Percentiles rank a stretch among this genome's conserved stretches.
These are phyloP conservation scores for Gastrodia elata DNA, from an alignment of 106 monocot species.

Conservation along the genomic window DNA sequence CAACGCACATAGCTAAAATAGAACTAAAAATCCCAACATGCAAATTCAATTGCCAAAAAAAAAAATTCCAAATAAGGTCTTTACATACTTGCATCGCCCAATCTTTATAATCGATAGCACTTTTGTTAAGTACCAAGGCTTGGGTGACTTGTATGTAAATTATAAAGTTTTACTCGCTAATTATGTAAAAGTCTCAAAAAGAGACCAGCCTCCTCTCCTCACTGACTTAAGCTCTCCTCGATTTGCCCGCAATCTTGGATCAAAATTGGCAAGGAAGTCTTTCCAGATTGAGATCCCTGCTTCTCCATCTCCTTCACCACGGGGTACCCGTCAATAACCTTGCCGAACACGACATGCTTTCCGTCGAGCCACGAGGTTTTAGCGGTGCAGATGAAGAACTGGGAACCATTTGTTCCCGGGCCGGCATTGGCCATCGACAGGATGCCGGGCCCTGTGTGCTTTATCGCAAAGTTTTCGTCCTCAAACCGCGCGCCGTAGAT, in stretches of 20 bases:
- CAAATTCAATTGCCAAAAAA: too few relatives aligned
- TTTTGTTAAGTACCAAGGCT: too few relatives aligned
- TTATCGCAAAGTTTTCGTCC: conserved; percentile 75
- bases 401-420: conserved; percentile 61
- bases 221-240: conserved; percentile 18
- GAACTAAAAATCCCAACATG: too few relatives aligned
- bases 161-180: too few relatives aligned
- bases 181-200: too few relatives aligned
- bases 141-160: too few relatives aligned
- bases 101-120: too few relatives aligned
- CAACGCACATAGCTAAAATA: too few relatives aligned
- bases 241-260: conserved; percentile 77
- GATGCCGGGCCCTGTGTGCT: conserved; percentile 61
- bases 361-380: conserved; percentile 63
- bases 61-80: too few relatives aligned
- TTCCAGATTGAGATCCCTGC: conserved; percentile 38
- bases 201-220: too few relatives aligned
- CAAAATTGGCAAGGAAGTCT: conserved; percentile 27
- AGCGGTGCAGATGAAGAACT: conserved; percentile 78
- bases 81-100: too few relatives aligned
- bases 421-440: conserved; percentile 87
- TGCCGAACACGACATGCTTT: conserved; percentile 81
- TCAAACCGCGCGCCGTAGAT: conserved; percentile 62
- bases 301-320: conserved; percentile 73
- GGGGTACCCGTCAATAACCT: conserved; percentile 59